Percentiles rank a stretch among this genome's conserved stretches.
Evolutionary conservation across 768 basidiomycete species (phyloP).

Genomic region (Strobilomyces confusus): DNA sequence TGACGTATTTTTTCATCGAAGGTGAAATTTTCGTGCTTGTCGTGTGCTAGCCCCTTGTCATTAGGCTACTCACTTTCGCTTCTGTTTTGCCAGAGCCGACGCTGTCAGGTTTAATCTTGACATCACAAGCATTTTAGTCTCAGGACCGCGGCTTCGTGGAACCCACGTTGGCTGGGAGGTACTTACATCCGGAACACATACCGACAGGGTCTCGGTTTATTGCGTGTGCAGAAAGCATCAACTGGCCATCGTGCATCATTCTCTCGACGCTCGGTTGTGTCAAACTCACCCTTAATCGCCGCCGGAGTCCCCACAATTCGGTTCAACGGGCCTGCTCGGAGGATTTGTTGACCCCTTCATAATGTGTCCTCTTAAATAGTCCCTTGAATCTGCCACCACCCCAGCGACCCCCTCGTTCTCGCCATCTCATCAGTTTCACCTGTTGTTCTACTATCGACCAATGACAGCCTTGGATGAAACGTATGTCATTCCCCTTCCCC

Average conservation of each 20-base stretch:
- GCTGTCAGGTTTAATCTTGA: not conserved
- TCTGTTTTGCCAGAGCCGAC: not conserved
- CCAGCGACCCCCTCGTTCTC: not conserved
- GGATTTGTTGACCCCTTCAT: not conserved
- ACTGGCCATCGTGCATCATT: not conserved
- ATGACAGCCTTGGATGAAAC: slow-evolving; percentile 30
- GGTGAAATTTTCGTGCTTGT: not conserved
- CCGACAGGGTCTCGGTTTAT: not conserved
- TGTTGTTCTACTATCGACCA: not conserved
- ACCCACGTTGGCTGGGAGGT: not conserved
- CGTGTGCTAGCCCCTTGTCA: not conserved
- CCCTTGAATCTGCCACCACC: not conserved
- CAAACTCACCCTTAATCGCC: not conserved
- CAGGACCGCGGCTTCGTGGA: not conserved
- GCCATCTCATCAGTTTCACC: not conserved
- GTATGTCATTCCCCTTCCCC: slow-evolving; percentile 18
- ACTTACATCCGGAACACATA: not conserved
- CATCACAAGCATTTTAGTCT: not conserved
- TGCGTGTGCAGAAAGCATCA: not conserved
- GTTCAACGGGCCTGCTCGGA: too few relatives aligned
- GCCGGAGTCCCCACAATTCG: too few relatives aligned
- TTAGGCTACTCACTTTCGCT: not conserved
- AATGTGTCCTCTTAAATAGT: not conserved
- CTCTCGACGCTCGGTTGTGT: not conserved
- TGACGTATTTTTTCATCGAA: too few relatives aligned